Evolutionary conservation across 148 eudicot genomes (phyloP).

Genomic region (Cornus suecica): DNA sequence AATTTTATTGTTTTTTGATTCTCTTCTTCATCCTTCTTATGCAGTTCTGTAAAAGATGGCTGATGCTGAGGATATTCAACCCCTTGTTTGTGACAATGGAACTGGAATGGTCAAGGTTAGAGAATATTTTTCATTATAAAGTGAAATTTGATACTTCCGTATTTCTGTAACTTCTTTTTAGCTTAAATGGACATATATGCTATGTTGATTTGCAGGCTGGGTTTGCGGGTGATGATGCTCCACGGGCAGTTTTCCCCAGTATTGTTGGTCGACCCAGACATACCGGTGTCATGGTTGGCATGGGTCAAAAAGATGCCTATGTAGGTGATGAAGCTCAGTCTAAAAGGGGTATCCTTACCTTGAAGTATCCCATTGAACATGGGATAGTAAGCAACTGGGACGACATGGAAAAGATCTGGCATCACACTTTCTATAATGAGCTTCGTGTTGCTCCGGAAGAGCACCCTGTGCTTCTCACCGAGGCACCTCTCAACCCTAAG

Average conservation of each 20-base stretch:
- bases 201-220: constrained; percentile 17
- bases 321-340: constrained; percentile 30
- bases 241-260: constrained; percentile 18
- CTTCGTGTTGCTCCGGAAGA: constrained; percentile 65
- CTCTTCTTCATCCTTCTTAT: background rate
- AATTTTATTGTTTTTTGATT: background rate
- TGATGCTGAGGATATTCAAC: constrained; percentile 21
- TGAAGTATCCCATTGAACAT: constrained; percentile 17
- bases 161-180: no score
- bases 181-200: no score
- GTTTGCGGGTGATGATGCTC: background rate
- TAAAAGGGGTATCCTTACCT: constrained; percentile 27
- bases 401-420: constrained; percentile 26
- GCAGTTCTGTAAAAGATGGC: constrained; percentile 13
- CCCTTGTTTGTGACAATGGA: constrained; percentile 28
- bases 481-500: constrained; percentile 60
- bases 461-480: constrained; percentile 57
- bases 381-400: no score
- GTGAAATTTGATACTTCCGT: no score
- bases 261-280: constrained; percentile 28
- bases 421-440: constrained; percentile 37
- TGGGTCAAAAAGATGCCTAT: constrained; percentile 14
- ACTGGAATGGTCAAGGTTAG: constrained; percentile 21
- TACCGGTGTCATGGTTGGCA: constrained; percentile 29
- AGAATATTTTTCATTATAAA: background rate